These are phyloP conservation scores for Picochlorum costavermella DNA, from an alignment of 139 green algal species.

Conservation along the genomic window DNA sequence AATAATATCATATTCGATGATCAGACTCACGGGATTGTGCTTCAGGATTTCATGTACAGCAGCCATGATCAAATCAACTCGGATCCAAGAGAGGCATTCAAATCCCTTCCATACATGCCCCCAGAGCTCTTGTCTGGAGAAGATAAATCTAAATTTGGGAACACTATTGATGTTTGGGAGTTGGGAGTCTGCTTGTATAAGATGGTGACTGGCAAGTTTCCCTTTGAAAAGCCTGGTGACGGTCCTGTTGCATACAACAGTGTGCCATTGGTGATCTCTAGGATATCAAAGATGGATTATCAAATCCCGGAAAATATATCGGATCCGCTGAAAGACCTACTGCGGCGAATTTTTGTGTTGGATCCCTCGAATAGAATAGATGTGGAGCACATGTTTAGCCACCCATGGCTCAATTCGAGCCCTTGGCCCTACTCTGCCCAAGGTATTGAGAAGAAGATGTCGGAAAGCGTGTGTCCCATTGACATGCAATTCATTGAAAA, in stretches of 20 bases:
- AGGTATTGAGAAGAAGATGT: neutral
- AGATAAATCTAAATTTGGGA: slow-evolving; percentile 11
- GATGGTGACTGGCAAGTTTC: slow-evolving; percentile 25
- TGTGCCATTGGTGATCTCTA: slow-evolving; percentile 12
- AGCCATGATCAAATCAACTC: slow-evolving; percentile 35
- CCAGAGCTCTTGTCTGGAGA: slow-evolving; percentile 30
- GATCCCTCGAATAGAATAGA: slow-evolving; percentile 22
- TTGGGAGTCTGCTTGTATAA: slow-evolving; percentile 36
- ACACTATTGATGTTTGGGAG: slow-evolving; percentile 28
- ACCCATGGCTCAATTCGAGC: slow-evolving; percentile 20
- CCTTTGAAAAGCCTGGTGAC: slow-evolving; percentile 32
- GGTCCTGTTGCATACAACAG: slow-evolving; percentile 6
- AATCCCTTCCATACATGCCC: slow-evolving; percentile 29
- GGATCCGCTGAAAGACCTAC: slow-evolving; percentile 20
- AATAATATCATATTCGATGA: slow-evolving; percentile 71
- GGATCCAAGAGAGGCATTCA: slow-evolving; percentile 30
- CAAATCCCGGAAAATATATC: slow-evolving; percentile 16
- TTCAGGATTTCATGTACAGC: slow-evolving; percentile 21
- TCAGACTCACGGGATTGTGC: neutral
- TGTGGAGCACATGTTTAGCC: slow-evolving; percentile 14
- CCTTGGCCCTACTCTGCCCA: neutral
- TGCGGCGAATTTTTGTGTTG: slow-evolving; percentile 12
- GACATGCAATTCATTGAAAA: neutral
- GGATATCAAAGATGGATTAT: slow-evolving; percentile 31
- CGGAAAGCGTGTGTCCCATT: neutral